Evolutionary conservation across 2,329 filamentous ascomycete genomes (phyloP).

Genomic region (Chaetomium olivaceum): DNA sequence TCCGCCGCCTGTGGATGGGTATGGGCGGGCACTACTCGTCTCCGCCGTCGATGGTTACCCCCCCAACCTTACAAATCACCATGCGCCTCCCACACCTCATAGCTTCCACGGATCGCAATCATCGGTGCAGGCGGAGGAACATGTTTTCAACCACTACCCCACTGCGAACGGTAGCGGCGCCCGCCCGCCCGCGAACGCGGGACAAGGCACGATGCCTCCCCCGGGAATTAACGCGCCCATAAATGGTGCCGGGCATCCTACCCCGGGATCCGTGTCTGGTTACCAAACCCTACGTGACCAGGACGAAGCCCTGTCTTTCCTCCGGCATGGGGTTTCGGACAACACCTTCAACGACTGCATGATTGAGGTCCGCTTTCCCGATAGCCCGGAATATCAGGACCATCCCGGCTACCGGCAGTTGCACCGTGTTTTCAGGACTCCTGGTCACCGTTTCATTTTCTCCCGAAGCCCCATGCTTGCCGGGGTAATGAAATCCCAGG

Average conservation of each 20-base stretch:
- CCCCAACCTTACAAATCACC: conserved; percentile 43
- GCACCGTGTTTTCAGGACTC: conserved; percentile 42
- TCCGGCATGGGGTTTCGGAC: conserved; percentile 25
- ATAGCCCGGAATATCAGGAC: conserved; percentile 24
- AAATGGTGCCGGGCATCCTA: conserved; percentile 16
- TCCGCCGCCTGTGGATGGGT: conserved; percentile 29
- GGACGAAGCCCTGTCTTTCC: conserved; percentile 26
- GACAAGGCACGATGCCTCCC: conserved; percentile 14
- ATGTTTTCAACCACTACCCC: conserved; percentile 41
- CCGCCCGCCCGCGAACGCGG: conserved; percentile 17
- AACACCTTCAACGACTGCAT: conserved; percentile 46
- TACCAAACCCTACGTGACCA: conserved; percentile 24
- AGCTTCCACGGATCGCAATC: conserved; percentile 64
- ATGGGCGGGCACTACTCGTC: conserved; percentile 34
- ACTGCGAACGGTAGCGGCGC: conserved; percentile 26
- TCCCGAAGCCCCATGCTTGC: conserved; percentile 51
- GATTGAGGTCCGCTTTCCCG: conserved; percentile 47
- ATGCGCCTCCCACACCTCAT: conserved; percentile 58
- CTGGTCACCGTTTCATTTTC: conserved; percentile 57
- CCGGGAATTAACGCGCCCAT: conserved; percentile 22
- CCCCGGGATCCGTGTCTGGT: not conserved
- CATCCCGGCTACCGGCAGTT: conserved; percentile 26
- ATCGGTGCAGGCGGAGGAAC: conserved; percentile 48
- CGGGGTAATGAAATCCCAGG: conserved; percentile 36
- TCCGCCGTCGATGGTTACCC: conserved; percentile 41